A percentile compares a stretch with the other conserved stretches of the same genome.
phyloP scores from a whole-genome alignment of 2,329 filamentous ascomycete species.

The Pseudogymnoascus sp. region DNA sequence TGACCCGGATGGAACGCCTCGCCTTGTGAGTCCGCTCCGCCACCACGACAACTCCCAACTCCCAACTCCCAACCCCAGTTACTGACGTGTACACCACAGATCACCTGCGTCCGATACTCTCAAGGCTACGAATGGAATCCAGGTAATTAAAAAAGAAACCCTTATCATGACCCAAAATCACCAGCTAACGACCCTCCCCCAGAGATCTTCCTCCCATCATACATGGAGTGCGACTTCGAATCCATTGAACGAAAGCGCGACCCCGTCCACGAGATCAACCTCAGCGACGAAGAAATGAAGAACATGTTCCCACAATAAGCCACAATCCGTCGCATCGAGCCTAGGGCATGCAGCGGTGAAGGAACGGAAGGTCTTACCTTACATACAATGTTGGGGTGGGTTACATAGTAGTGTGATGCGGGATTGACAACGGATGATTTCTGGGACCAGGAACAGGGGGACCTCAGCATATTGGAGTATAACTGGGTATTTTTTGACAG shows the following conservation, averaged over 20 bases:
- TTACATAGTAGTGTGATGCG: slow-evolving; percentile 5
- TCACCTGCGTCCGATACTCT: slow-evolving; percentile 69
- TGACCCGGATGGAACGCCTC: slow-evolving; percentile 61
- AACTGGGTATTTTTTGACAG: neutral
- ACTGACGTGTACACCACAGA: slow-evolving; percentile 37
- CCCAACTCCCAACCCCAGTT: neutral
- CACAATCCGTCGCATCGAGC: neutral
- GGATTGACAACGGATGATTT: neutral
- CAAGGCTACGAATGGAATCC: slow-evolving; percentile 82
- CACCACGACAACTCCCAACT: slow-evolving; percentile 13
- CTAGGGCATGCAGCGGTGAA: no score
- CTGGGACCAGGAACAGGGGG: neutral
- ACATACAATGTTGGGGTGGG: neutral
- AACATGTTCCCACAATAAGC: slow-evolving; percentile 55
- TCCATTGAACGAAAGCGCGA: slow-evolving; percentile 69
- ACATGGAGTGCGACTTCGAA: slow-evolving; percentile 64
- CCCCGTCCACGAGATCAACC: slow-evolving; percentile 66
- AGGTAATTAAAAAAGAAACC: slow-evolving; percentile 37
- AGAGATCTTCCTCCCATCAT: slow-evolving; percentile 77
- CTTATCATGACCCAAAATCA: neutral
- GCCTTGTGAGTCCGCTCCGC: slow-evolving; percentile 49
- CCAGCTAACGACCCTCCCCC: slow-evolving; percentile 10
- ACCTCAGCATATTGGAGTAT: neutral
- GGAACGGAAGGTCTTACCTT: neutral
- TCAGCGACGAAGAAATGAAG: slow-evolving; percentile 69